phyloP scores from a whole-genome alignment of 257 asterid genomes.

The Marsdenia floribunda region DNA sequence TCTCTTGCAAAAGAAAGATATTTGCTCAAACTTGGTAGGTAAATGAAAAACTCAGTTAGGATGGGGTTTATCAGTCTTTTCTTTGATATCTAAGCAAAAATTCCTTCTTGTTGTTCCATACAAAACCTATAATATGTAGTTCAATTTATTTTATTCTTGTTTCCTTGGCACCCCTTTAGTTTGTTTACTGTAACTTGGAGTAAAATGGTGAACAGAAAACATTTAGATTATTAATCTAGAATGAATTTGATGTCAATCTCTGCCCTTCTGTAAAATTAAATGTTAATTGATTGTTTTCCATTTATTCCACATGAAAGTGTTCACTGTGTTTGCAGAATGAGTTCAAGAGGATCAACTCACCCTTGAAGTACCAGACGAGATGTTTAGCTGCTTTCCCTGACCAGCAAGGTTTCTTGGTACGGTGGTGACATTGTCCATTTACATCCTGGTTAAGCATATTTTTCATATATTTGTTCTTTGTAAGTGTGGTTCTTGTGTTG shows the following conservation, averaged over 20 bases:
- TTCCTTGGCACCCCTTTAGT: neutral
- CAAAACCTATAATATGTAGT: neutral
- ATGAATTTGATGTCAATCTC: neutral
- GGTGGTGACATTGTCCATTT: slow-evolving; percentile 21
- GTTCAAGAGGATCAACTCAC: slow-evolving; percentile 79
- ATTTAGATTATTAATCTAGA: neutral
- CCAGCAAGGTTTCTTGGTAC: slow-evolving; percentile 93
- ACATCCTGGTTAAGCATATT: neutral
- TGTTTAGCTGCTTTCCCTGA: slow-evolving; percentile 98
- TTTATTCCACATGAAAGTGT: neutral
- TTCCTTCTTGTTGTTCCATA: neutral
- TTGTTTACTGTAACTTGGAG: neutral
- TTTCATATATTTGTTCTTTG: neutral
- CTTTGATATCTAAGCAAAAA: neutral
- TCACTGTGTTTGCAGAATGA: slow-evolving; percentile 48
- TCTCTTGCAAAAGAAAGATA: neutral
- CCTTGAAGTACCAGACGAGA: slow-evolving; percentile 93
- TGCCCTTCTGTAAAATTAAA: neutral
- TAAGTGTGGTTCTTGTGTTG: too few species aligned
- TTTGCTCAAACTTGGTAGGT: neutral
- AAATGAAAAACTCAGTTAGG: neutral
- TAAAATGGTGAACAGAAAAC: neutral
- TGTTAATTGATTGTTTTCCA: neutral
- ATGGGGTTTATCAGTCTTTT: neutral
- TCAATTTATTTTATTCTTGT: neutral